A percentile compares a stretch with the other conserved stretches of the same genome.
Conservation (phyloP, 345 rosid genomes). For the Trapa bicornis region DNA sequence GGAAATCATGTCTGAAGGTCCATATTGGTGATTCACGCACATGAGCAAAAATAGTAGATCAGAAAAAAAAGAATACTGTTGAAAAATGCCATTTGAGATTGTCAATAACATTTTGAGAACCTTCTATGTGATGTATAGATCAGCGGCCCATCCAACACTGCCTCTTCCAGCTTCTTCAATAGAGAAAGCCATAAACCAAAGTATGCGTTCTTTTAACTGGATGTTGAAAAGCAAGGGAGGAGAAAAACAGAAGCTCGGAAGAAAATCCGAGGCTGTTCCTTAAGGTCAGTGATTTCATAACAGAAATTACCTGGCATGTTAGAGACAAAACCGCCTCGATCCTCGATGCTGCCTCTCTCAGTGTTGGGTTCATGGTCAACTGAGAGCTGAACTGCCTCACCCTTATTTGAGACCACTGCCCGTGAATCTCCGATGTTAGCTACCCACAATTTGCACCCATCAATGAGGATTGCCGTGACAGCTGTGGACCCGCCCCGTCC, state of each 20-base stretch:
- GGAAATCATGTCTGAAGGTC: background rate
- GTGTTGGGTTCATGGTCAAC: constrained; percentile 59
- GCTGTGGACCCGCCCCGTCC: constrained; percentile 81
- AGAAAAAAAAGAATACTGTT: background rate
- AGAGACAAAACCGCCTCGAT: constrained; percentile 59
- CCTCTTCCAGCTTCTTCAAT: background rate
- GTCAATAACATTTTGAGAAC: background rate
- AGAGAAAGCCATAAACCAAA: background rate
- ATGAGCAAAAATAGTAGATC: background rate
- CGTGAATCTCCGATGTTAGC: constrained; percentile 70
- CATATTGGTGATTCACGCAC: too few relatives aligned
- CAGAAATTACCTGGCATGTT: constrained; percentile 55
- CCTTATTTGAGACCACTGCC: constrained; percentile 45
- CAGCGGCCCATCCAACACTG: background rate
- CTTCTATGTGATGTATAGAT: background rate
- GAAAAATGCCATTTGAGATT: background rate
- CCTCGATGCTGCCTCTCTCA: constrained; percentile 48
- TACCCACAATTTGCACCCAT: constrained; percentile 43
- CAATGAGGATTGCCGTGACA: constrained; percentile 52
- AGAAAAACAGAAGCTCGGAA: background rate
- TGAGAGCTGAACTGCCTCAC: constrained; percentile 49
- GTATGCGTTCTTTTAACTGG: background rate
- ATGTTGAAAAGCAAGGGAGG: background rate
- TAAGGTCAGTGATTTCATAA: background rate
- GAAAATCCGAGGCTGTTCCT: background rate